phyloP scores from a whole-genome alignment of 1,284 basidiomycete species.

The Xerocomus nothofagi region DNA sequence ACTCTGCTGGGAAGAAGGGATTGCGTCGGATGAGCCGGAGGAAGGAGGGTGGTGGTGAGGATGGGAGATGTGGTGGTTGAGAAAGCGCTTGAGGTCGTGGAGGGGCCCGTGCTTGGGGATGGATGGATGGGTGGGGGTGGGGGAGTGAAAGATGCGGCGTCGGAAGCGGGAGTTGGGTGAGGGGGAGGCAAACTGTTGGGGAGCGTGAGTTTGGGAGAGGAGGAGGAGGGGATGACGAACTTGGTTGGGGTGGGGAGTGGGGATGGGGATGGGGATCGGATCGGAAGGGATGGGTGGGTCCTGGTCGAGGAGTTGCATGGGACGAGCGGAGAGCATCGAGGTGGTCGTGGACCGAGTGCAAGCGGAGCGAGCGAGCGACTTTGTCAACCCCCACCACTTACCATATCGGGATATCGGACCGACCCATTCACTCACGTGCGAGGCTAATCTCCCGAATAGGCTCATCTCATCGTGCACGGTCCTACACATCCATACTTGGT shows the following conservation, averaged over 20 bases:
- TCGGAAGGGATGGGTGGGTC: too few species aligned
- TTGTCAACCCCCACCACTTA: neutral
- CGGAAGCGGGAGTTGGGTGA: constrained; percentile 19
- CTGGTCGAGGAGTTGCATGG: constrained; percentile 39
- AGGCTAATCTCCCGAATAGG: too few species aligned
- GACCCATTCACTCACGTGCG: neutral
- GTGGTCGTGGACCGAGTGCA: neutral
- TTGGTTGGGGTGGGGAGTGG: constrained; percentile 7
- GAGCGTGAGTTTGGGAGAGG: neutral
- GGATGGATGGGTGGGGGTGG: constrained; percentile 6
- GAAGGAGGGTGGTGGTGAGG: constrained; percentile 40
- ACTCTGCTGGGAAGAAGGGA: constrained; percentile 21
- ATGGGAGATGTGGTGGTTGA: constrained; percentile 85
- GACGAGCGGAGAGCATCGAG: constrained; percentile 46
- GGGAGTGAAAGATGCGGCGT: constrained; percentile 21
- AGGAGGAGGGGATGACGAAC: neutral
- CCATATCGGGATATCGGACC: constrained; percentile 22
- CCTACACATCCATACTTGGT: too few species aligned
- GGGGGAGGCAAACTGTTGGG: constrained; percentile 8
- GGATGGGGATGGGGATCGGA: constrained; percentile 12
- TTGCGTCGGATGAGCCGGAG: constrained; percentile 12
- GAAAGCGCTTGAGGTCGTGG: constrained; percentile 88
- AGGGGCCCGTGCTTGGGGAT: constrained; percentile 62
- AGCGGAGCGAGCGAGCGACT: neutral
- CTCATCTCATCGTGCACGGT: too few species aligned